Evolutionary conservation across 208 protist genomes (phyloP).

Genomic region (Giardia duodenalis): DNA sequence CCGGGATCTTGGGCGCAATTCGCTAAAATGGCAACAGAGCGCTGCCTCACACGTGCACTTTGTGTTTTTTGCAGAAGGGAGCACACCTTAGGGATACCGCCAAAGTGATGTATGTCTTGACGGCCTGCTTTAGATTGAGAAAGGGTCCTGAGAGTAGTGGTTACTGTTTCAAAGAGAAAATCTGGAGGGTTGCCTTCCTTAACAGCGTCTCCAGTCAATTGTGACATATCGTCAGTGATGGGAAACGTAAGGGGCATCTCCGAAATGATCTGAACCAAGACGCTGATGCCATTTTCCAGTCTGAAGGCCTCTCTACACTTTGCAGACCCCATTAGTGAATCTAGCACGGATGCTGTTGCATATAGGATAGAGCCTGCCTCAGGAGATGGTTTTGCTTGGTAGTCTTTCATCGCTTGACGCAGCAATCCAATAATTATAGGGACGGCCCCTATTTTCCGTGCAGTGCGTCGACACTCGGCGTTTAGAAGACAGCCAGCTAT

Average conservation of each 20-base stretch:
- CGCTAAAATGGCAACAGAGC: conserved; percentile 11
- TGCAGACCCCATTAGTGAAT: not conserved
- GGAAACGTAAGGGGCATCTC: not conserved
- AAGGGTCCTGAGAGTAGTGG: not conserved
- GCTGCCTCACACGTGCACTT: not conserved
- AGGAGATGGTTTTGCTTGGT: not conserved
- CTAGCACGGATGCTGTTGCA: not conserved
- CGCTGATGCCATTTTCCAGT: not conserved
- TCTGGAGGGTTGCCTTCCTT: not conserved
- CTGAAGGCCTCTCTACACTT: not conserved
- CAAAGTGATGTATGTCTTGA: not conserved
- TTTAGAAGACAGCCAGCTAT: not conserved
- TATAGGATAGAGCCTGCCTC: not conserved
- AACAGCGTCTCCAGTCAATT: not conserved
- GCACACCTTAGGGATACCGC: not conserved
- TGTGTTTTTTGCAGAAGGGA: not conserved
- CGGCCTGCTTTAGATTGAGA: not conserved
- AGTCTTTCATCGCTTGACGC: conserved; percentile 22
- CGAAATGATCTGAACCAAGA: not conserved
- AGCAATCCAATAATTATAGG: not conserved
- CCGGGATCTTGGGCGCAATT: conserved; percentile 27
- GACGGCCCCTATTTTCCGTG: not conserved
- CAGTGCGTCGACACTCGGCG: not conserved
- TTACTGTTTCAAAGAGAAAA: not conserved
- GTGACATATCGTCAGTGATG: not conserved